Evolutionary conservation across 1,139 yeast genomes (phyloP).

Genomic region (Hemisphaericaspora xylofermentans): DNA sequence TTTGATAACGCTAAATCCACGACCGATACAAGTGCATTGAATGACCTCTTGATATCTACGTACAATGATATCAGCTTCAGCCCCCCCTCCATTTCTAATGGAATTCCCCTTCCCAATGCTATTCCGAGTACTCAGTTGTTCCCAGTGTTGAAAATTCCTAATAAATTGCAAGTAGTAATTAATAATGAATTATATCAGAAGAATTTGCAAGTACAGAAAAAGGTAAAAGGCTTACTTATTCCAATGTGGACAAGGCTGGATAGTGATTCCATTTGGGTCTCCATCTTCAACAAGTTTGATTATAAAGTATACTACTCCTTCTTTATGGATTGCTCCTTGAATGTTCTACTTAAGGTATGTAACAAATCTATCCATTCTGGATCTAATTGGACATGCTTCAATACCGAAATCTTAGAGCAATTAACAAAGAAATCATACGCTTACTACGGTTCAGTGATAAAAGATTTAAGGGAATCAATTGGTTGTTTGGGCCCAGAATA

Average conservation of each 20-base stretch:
- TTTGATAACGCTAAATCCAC: background rate
- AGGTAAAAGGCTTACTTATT: constrained; percentile 1
- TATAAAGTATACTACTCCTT: constrained; percentile 32
- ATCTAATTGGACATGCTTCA: constrained; percentile 23
- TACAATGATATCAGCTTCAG: background rate
- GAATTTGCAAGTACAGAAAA: background rate
- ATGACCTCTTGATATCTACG: background rate
- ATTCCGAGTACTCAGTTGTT: constrained; percentile 5
- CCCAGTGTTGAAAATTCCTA: constrained; percentile 6
- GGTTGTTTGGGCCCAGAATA: constrained; percentile 33
- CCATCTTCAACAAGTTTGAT: constrained; percentile 27
- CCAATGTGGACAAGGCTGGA: constrained; percentile 12
- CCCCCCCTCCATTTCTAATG: constrained; percentile 2
- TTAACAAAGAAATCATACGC: constrained; percentile 35
- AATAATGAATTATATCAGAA: background rate
- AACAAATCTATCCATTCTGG: constrained; percentile 14
- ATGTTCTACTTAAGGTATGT: constrained; percentile 27
- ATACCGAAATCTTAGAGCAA: constrained; percentile 27
- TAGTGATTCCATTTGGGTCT: constrained; percentile 26
- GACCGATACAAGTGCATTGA: background rate
- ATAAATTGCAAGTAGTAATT: constrained; percentile 2
- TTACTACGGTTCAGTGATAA: constrained; percentile 36
- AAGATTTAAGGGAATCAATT: constrained; percentile 33
- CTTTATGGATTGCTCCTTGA: constrained; percentile 40
- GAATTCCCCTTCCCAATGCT: constrained; percentile 18